Evolutionary conservation across 148 eudicot genomes (phyloP), one percentile per base, ranked within the genome.

Genomic region (Vaccinium darrowii): DNA sequence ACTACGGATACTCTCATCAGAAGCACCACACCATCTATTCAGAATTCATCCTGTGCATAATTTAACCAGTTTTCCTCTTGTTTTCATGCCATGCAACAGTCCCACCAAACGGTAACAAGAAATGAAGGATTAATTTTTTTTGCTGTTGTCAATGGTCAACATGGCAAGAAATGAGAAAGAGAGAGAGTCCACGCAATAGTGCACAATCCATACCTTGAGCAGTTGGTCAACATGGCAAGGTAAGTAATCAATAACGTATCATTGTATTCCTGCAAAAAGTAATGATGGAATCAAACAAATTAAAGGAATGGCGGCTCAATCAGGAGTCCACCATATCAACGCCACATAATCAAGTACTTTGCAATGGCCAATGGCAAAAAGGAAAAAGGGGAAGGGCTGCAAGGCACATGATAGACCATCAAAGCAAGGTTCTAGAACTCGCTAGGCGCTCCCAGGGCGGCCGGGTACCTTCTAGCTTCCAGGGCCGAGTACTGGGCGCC

Each of bases 191-290:
- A 74, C 7, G 56, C 69, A 75, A 23, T 50, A 5, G 39, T 63
- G 25, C 65, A 81, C 14, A 63, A 50, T 21, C 75, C 83, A 86
- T 94, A 96, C 99, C 99, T 96, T 85, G 98, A 89, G 87, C 98
- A 91, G 86, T 92, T 93, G 88, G 99, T 94, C 86, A 94, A 86
- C 95, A 94, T 94, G 85, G 99, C 97, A 83, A 94, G 91, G 85
- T 96, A 94, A 52, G 92, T 88, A 69, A 96, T 91, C 88, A 96
- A 84, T 85, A 94, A 89, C 4, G 97, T 96, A 86, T 96, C 99
- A 82, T 94, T 96, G 90, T 93, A 94, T 89, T 96, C 99, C 99
- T 96, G 92, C 88, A 89, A 87, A 82, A 56, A 52, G 21, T 1
- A 69, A 3, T 19, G 79, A 56, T 8, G 13, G 47, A 36, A 53